A percentile compares a stretch with the other conserved stretches of the same genome.
phyloP scores from a whole-genome alignment of 2,329 filamentous ascomycete species.

The Coniochaeta sp. region DNA sequence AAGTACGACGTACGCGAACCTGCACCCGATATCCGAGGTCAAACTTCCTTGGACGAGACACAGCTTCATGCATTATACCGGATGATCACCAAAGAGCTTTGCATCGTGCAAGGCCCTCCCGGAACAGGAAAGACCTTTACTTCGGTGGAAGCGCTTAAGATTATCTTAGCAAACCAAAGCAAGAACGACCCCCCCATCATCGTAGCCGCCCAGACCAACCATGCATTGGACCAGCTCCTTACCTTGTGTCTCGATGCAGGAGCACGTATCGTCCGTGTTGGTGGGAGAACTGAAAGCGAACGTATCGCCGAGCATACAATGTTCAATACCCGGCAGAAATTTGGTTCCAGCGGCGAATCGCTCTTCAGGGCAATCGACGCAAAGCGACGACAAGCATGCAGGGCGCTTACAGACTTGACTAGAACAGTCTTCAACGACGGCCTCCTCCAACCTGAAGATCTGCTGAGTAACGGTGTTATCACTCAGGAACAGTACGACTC shows the following conservation, averaged over 20 bases:
- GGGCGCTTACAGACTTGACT: constrained; percentile 8
- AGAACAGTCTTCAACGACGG: constrained; percentile 28
- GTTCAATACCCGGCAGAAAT: constrained; percentile 46
- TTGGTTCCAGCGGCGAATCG: constrained; percentile 12
- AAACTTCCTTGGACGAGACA: constrained; percentile 54
- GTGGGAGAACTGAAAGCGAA: constrained; percentile 60
- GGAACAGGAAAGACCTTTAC: constrained; percentile 72
- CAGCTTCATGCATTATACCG: constrained; percentile 62
- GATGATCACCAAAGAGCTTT: constrained; percentile 64
- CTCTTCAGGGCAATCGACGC: constrained; percentile 19
- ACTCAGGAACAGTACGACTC: constrained; percentile 56
- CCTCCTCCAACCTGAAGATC: constrained; percentile 44
- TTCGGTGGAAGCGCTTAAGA: constrained; percentile 63
- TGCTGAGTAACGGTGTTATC: constrained; percentile 51
- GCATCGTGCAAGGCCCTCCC: constrained; percentile 79
- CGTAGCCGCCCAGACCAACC: constrained; percentile 81
- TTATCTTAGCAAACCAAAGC: constrained; percentile 53
- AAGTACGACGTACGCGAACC: constrained; percentile 16
- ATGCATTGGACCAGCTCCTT: constrained; percentile 79
- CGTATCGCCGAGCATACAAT: constrained; percentile 60
- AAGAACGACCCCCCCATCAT: constrained; percentile 60
- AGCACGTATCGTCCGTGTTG: constrained; percentile 54
- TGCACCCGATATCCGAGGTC: constrained; percentile 16
- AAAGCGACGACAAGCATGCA: constrained; percentile 8
- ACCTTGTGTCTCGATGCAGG: constrained; percentile 43